Base-by-base conservation (phyloP, 768 basidiomycete genomes). In the Leccinum olivaceopallidum region DNA sequence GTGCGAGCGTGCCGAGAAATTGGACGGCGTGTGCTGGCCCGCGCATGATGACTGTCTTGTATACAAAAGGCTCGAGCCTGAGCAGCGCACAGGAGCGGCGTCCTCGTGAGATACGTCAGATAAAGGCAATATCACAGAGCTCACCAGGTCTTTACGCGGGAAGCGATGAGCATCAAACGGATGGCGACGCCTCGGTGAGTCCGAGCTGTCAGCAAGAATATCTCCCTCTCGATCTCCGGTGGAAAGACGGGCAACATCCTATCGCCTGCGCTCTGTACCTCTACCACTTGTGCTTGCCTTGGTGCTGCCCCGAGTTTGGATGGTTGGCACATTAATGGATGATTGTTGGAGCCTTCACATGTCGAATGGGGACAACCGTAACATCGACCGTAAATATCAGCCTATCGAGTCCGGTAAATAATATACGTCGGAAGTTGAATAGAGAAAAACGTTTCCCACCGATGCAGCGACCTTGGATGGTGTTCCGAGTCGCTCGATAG, bases 11-110 rank as follows among this genome's bases (percentile, higher is more conserved):
- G 1, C 36, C 49, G 18, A 65, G 59, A 26, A 69, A 70, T 5
- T 26, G 49, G 57, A 47, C 14, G 1, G 64, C 64, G 26, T 63
- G 64, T 16, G 26, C 37, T 24, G 48, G 12, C 3, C 51, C 56
- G 6, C 61, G 61, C 10, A 69, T n/a, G n/a, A 61, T 26, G 60
- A 65, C 56, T 6, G 57, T 70, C 44, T 60, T 59, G 51, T 70
- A 68, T 18, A 68, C 54, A 51, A 68, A 63, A 4, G 56, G 53
- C 51, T 70, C 64, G n/a, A 70, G 49, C 69, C 69, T 70, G 56
- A 10, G 30, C n/a, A 30, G 2, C 28, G 6, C 30, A 37, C 34
- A 42, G 18, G 18, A 39, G 39, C 8, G 18, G 18, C 2, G 2
- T n/a, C 39, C 18, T 42, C 39, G 39, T 44, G 8, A 44, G 42